Evolutionary conservation across 306 rosid species (phyloP).

Genomic region (Parietaria judaica): DNA sequence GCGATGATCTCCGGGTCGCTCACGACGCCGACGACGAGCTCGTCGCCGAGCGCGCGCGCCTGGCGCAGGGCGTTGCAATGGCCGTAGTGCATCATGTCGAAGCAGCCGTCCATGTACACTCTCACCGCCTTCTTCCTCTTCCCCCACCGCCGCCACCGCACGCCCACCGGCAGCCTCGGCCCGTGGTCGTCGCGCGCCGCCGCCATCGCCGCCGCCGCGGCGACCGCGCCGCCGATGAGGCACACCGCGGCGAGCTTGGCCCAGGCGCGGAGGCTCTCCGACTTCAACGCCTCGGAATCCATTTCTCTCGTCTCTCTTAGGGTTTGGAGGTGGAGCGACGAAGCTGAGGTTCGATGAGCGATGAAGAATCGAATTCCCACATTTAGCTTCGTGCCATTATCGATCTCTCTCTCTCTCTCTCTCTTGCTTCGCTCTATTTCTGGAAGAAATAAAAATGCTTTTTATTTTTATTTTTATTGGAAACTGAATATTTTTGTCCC

Average conservation of each 20-base stretch:
- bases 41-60: slow-evolving; percentile 58
- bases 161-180: slow-evolving; percentile 25
- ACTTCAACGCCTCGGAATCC: slow-evolving; percentile 33
- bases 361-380: background rate
- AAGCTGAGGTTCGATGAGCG: background rate
- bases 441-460: background rate
- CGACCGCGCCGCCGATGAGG: slow-evolving; percentile 55
- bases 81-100: slow-evolving; percentile 67
- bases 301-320: slow-evolving; percentile 13
- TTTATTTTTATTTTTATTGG: background rate
- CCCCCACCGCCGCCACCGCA: slow-evolving; percentile 24
- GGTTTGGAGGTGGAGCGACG: background rate
- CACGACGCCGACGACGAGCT: slow-evolving; percentile 52
- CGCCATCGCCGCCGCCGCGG: slow-evolving; percentile 15
- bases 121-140: slow-evolving; percentile 57
- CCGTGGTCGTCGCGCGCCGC: slow-evolving; percentile 4
- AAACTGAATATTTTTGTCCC: background rate
- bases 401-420: background rate
- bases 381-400: slow-evolving; percentile 1
- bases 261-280: slow-evolving; percentile 26
- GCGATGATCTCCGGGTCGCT: slow-evolving; percentile 48
- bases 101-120: slow-evolving; percentile 56
- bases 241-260: slow-evolving; percentile 51
- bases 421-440: background rate
- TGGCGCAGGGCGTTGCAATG: slow-evolving; percentile 64